phyloP scores from a whole-genome alignment of 192 early-diverging fungal species.

The Mortierella antarctica region DNA sequence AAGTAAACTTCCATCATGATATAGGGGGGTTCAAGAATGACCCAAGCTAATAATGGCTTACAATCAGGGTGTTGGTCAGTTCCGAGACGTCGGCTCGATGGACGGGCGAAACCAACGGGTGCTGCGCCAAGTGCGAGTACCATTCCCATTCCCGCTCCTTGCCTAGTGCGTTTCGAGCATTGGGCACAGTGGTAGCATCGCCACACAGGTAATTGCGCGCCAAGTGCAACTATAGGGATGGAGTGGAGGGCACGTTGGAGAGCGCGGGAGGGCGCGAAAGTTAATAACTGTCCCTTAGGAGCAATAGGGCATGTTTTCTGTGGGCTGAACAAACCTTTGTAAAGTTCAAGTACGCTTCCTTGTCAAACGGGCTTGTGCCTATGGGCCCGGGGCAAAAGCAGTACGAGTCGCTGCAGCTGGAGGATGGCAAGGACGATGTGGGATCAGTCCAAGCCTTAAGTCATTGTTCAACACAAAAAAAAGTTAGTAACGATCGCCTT shows the following conservation, averaged over 20 bases:
- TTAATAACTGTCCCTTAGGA: neutral
- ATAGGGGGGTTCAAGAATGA: too few relatives aligned
- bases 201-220: slow-evolving; percentile 38
- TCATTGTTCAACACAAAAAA: neutral
- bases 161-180: slow-evolving; percentile 32
- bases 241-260: neutral
- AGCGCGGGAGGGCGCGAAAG: neutral
- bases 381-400: slow-evolving; percentile 39
- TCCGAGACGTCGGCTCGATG: slow-evolving; percentile 37
- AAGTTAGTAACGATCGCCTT: too few relatives aligned
- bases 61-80: slow-evolving; percentile 15
- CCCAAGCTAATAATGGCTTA: slow-evolving; percentile 1
- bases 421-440: slow-evolving; percentile 31
- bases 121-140: slow-evolving; percentile 30
- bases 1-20: neutral
- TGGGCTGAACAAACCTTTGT: neutral
- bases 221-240: slow-evolving; percentile 1
- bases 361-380: slow-evolving; percentile 18
- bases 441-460: slow-evolving; percentile 27
- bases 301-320: neutral
- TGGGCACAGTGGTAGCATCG: slow-evolving; percentile 16
- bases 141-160: slow-evolving; percentile 29
- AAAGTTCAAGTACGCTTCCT: slow-evolving; percentile 14
- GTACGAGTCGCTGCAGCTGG: slow-evolving; percentile 23
- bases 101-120: slow-evolving; percentile 34